Percentiles rank a stretch among this genome's conserved stretches.
Evolutionary conservation across 805 yeast species (phyloP).

Genomic region (Myxozyma geophila): DNA sequence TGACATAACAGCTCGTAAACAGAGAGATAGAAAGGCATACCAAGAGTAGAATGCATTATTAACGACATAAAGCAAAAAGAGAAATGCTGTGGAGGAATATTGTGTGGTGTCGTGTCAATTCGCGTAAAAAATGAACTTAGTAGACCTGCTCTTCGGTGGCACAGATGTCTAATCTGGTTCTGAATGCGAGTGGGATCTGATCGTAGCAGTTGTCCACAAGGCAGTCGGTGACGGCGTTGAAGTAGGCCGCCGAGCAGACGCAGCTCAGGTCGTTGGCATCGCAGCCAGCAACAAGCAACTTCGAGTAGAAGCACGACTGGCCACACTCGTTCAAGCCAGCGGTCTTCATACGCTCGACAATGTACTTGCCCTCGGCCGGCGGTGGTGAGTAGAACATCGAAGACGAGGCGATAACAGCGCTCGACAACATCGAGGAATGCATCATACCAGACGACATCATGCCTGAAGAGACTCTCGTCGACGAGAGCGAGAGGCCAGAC

Average conservation of each 20-base stretch:
- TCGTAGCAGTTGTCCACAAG: constrained; percentile 35
- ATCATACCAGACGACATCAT: not conserved
- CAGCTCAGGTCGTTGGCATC: constrained; percentile 29
- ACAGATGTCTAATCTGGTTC: constrained; percentile 33
- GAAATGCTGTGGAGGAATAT: not conserved
- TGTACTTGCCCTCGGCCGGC: constrained; percentile 25
- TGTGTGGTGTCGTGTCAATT: no score
- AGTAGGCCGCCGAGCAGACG: constrained; percentile 35
- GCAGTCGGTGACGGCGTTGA: constrained; percentile 38
- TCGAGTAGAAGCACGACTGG: constrained; percentile 35
- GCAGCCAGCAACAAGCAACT: constrained; percentile 32
- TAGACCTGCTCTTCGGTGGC: constrained; percentile 8
- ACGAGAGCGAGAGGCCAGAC: constrained; percentile 8
- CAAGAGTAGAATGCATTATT: no score
- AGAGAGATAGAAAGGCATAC: no score
- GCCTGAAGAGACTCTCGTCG: constrained; percentile 16
- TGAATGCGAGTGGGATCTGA: constrained; percentile 37
- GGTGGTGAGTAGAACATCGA: constrained; percentile 3
- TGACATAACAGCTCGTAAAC: no score
- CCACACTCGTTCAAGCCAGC: constrained; percentile 35
- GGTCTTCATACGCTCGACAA: constrained; percentile 30
- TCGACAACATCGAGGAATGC: constrained; percentile 4
- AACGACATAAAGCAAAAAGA: not conserved
- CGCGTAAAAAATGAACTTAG: not conserved
- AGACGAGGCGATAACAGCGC: constrained; percentile 2